These are phyloP conservation scores for Allodekkera sacchari DNA, from an alignment of 805 yeast species.

Conservation along the genomic window DNA sequence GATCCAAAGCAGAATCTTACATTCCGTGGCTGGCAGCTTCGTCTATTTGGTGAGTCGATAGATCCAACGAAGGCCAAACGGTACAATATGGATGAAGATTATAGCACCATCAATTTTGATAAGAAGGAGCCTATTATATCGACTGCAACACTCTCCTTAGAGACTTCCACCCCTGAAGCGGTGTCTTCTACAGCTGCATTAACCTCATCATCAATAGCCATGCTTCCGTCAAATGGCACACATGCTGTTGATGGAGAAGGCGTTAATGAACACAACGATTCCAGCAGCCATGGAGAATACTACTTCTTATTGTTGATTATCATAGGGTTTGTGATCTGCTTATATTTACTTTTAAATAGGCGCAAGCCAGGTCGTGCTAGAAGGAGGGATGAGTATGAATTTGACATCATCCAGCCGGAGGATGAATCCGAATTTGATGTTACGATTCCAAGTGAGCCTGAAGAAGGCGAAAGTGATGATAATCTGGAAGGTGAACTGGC, in stretches of 20 bases:
- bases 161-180: constrained; percentile 6
- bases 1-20: constrained; percentile 26
- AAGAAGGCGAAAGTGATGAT: constrained; percentile 12
- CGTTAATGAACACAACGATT: constrained; percentile 1
- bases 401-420: constrained; percentile 69
- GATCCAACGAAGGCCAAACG: constrained; percentile 56
- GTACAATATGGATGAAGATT: constrained; percentile 43
- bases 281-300: constrained; percentile 8
- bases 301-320: constrained; percentile 47
- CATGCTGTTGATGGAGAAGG: constrained; percentile 2
- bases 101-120: constrained; percentile 27
- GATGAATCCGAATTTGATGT: constrained; percentile 25
- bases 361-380: constrained; percentile 34
- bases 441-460: constrained; percentile 19
- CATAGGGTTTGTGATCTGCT: constrained; percentile 44
- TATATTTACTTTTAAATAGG: constrained; percentile 32
- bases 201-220: constrained; percentile 1
- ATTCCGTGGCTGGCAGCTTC: constrained; percentile 66
- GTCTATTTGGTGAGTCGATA: constrained; percentile 71
- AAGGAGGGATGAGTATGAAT: constrained; percentile 65
- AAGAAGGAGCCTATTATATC: constrained; percentile 10
- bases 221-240: constrained; percentile 5
- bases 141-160: constrained; percentile 6
- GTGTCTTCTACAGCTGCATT: constrained; percentile 7
- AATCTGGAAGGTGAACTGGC: constrained; percentile 7